A percentile compares a stretch with the other conserved stretches of the same genome.
phyloP scores from a whole-genome alignment of 2,329 filamentous ascomycete species.

The Didymella arachidicola region DNA sequence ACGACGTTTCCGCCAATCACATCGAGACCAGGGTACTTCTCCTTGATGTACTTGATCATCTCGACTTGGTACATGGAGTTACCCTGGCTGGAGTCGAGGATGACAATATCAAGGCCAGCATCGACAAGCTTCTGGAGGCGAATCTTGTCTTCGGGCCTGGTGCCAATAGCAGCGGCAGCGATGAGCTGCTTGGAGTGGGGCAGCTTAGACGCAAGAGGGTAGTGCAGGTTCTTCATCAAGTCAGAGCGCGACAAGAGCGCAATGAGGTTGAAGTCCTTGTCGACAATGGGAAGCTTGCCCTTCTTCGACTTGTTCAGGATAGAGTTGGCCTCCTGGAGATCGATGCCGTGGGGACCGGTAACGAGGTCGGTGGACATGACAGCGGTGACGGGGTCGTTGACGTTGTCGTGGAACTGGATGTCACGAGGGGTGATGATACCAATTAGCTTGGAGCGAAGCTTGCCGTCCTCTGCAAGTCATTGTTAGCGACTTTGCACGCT shows the following conservation, averaged over 20 bases:
- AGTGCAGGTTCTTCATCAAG: slow-evolving; percentile 98
- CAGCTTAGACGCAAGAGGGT: slow-evolving; percentile 94
- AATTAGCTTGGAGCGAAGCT: slow-evolving; percentile 91
- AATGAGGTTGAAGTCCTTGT: slow-evolving; percentile 78
- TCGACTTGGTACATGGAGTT: slow-evolving; percentile 99
- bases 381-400: slow-evolving; percentile 74
- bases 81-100: slow-evolving; percentile 95
- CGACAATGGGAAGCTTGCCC: slow-evolving; percentile 94
- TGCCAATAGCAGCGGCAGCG: slow-evolving; percentile 93
- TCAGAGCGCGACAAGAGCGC: slow-evolving; percentile 69
- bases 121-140: slow-evolving; percentile 89
- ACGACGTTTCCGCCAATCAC: slow-evolving; percentile 99
- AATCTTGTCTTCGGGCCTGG: slow-evolving; percentile 88
- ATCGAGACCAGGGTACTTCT: slow-evolving; percentile 82
- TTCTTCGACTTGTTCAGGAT: slow-evolving; percentile 97
- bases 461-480: slow-evolving; percentile 76
- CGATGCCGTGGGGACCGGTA: slow-evolving; percentile 84
- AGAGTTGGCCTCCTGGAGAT: slow-evolving; percentile 85
- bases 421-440: slow-evolving; percentile 98
- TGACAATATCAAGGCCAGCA: slow-evolving; percentile 91
- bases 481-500: slow-evolving; percentile 32
- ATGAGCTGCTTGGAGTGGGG: slow-evolving; percentile 97
- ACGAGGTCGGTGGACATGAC: slow-evolving; percentile 97
- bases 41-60: slow-evolving; percentile 97
- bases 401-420: slow-evolving; percentile 91